Conservation (phyloP, 257 asterid genomes). For the Cinchona pubescens region DNA sequence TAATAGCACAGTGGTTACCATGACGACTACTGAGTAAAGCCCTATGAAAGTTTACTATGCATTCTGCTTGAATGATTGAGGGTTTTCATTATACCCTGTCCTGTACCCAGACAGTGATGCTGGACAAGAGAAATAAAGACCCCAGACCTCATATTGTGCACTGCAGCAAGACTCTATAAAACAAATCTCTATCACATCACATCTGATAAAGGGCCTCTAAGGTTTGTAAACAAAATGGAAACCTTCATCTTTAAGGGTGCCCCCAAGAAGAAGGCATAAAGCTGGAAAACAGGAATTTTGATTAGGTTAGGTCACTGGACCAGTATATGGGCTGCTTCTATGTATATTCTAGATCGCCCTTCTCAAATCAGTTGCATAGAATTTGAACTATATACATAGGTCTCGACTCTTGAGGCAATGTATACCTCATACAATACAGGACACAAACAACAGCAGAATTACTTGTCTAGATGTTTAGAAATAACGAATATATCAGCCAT, state of each 20-base stretch:
- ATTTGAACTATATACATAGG: not conserved
- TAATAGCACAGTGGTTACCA: not conserved
- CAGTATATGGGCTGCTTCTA: not conserved
- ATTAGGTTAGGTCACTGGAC: too few species aligned
- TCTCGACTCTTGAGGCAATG: not conserved
- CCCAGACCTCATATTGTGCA: not conserved
- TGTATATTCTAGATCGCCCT: not conserved
- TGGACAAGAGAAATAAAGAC: not conserved
- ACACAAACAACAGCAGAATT: not conserved
- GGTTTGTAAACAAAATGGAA: not conserved
- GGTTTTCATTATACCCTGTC: not conserved
- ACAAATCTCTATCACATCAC: not conserved
- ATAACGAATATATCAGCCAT: not conserved
- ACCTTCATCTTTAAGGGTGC: not conserved
- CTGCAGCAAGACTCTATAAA: not conserved
- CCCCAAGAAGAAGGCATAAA: not conserved
- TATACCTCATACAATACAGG: not conserved
- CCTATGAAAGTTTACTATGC: not conserved
- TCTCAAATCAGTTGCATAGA: not conserved
- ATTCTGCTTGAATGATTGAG: not conserved
- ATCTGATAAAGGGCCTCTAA: not conserved
- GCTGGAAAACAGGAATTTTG: not conserved
- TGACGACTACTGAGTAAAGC: not conserved
- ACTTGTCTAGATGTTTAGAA: not conserved
- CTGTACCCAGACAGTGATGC: not conserved